These are phyloP conservation scores for Opeltia flavorubescens DNA, from an alignment of 495 filamentous ascomycete species.

Conservation along the genomic window DNA sequence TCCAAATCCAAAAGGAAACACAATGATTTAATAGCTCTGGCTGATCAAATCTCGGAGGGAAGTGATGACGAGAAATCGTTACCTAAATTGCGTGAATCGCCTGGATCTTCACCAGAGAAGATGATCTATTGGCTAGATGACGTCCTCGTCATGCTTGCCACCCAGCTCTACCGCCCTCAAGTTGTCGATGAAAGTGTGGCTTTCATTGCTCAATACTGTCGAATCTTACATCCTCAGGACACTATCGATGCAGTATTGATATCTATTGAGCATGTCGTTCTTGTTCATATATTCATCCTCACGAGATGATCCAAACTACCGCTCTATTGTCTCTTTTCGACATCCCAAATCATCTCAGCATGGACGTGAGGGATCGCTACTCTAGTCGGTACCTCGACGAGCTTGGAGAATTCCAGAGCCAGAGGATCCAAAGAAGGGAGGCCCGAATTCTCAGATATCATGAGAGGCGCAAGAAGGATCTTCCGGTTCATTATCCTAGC, in stretches of 20 bases:
- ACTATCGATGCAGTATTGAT: constrained; percentile 6
- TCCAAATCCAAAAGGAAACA: neutral
- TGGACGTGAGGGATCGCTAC: neutral
- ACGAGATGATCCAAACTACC: neutral
- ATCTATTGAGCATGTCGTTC: constrained; percentile 5
- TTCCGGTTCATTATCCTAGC: neutral
- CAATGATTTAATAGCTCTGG: neutral
- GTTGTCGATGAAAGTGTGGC: neutral
- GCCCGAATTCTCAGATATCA: neutral
- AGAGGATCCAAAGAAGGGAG: neutral
- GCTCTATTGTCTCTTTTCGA: constrained; percentile 1
- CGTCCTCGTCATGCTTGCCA: constrained; percentile 5
- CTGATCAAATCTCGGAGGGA: neutral
- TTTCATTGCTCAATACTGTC: neutral
- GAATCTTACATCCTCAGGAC: neutral
- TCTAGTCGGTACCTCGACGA: neutral
- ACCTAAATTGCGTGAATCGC: neutral
- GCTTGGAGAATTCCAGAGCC: neutral
- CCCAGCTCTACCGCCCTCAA: neutral
- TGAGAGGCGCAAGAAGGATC: neutral
- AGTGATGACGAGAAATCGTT: neutral
- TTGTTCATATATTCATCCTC: neutral
- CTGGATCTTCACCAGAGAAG: constrained; percentile 3
- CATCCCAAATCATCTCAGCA: constrained; percentile 1
- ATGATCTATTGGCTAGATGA: constrained; percentile 8